Percentiles rank a stretch among this genome's conserved stretches.
These are phyloP conservation scores for Fistulinella prunicolor DNA, from an alignment of 768 basidiomycete species.

Conservation along the genomic window DNA sequence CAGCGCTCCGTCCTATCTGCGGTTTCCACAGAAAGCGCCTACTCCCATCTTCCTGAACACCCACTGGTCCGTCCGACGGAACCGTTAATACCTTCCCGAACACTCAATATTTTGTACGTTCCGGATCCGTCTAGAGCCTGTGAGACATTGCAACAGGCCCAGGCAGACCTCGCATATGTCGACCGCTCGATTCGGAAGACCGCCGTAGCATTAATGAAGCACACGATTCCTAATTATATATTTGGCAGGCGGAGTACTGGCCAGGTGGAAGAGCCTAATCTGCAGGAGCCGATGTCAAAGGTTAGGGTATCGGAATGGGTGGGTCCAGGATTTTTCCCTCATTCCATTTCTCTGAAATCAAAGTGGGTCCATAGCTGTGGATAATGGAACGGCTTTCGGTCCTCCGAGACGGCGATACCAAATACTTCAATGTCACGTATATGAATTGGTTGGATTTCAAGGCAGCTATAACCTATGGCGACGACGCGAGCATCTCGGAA, in stretches of 20 bases:
- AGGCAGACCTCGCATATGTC: background rate
- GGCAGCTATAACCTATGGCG: background rate
- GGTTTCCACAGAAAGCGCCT: too few relatives aligned
- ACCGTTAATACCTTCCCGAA: background rate
- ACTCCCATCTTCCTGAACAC: too few relatives aligned
- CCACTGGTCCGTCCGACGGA: too few relatives aligned
- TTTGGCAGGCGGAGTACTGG: background rate
- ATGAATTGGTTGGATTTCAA: background rate
- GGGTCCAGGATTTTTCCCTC: too few relatives aligned
- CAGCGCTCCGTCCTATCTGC: too few relatives aligned
- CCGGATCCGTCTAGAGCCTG: background rate
- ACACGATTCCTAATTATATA: background rate
- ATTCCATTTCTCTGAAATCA: background rate
- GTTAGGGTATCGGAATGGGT: background rate
- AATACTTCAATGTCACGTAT: background rate
- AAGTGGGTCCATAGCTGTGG: background rate
- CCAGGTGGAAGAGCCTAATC: background rate
- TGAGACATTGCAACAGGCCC: background rate
- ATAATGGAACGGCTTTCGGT: background rate
- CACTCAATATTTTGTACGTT: background rate
- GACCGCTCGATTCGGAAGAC: background rate
- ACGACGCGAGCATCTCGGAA: background rate
- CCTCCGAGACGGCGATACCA: background rate
- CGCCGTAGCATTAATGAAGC: too few relatives aligned
- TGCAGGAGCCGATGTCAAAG: too few relatives aligned